A percentile compares a stretch with the other conserved stretches of the same genome.
phyloP scores from a whole-genome alignment of 2,329 filamentous ascomycete genomes.

The Cercospora sp. region DNA sequence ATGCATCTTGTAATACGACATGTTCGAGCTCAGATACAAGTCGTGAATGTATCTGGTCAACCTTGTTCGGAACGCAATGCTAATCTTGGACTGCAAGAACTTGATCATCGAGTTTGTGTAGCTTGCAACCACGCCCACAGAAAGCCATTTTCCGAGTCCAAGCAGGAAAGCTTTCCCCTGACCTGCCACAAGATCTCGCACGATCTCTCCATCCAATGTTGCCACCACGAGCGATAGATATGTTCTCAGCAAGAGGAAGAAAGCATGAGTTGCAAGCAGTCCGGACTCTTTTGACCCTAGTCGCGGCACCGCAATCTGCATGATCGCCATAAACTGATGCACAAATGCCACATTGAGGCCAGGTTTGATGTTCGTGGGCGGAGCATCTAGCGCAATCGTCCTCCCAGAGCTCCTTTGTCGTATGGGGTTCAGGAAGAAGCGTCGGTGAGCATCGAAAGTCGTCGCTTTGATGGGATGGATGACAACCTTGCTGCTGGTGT shows the following conservation, averaged over 20 bases:
- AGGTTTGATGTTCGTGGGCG: constrained; percentile 86
- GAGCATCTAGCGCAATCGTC: constrained; percentile 54
- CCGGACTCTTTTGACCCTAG: constrained; percentile 97
- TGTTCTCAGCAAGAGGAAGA: constrained; percentile 87
- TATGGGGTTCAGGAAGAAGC: constrained; percentile 89
- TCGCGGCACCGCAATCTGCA: constrained; percentile 96
- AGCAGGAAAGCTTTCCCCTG: constrained; percentile 84
- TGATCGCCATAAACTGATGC: constrained; percentile 91
- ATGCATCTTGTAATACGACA: constrained; percentile 93
- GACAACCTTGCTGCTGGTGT: constrained; percentile 83
- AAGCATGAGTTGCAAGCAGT: constrained; percentile 79
- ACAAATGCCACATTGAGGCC: constrained; percentile 93
- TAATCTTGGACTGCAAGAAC: constrained; percentile 95
- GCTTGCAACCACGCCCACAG: constrained; percentile 86
- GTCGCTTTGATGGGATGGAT: constrained; percentile 87
- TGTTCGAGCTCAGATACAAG: constrained; percentile 87
- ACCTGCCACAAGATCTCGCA: constrained; percentile 91
- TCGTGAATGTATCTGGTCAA: constrained; percentile 97
- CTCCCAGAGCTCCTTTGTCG: constrained; percentile 68
- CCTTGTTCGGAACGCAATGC: constrained; percentile 93
- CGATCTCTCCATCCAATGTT: constrained; percentile 90
- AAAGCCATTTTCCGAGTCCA: constrained; percentile 93
- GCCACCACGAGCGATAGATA: constrained; percentile 94
- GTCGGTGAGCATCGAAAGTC: constrained; percentile 93
- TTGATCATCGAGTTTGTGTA: constrained; percentile 99